Evolutionary conservation across 2,329 filamentous ascomycete genomes (phyloP), one percentile per base, ranked within the genome.

Genomic region (Aureobasidium vineae): DNA sequence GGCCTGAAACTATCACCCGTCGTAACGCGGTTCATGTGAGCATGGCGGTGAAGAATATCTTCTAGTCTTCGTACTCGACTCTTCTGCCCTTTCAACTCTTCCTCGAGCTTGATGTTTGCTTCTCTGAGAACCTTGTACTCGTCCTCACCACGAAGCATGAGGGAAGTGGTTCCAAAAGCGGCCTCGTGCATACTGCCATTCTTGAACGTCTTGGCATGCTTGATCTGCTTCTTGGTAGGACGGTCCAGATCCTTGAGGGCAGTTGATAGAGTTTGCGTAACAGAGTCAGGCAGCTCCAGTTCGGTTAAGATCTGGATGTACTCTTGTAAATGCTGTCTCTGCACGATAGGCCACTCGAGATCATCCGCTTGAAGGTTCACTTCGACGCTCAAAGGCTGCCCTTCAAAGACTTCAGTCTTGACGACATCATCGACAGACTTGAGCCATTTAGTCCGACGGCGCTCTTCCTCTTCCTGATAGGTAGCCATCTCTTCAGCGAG

Each of bases 171-270:
- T n/a, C 92, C 92, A 68, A 97, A 84, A 2, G 86, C 87, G n/a
- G 89, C 89, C 75, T 98, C 95, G 72, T 97, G 92, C 43, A 98
- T 85, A 74, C 95, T 98, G 19, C 95, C 95, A 74, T 96, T 95
- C 75, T 97, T 97, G 81, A 99, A 98, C 5, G 92, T 92, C 76
- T 94, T 96, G 7, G 95, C 86, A 66, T 92, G 87, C 77, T 92
- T 93, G 68, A 88, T 86, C 74, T 96, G 93, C 75, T 95, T 91
- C 72, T 90, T 92, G 0, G 91, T 95, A 2, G 94, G 92, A 66
- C 85, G 86, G 74, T 88, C 88, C 16, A 98, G 82, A 64, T 96
- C 92, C 68, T 88, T 87, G 68, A 96, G 84, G 21, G 92, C 85
- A 73, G 92, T 90, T 3, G 83, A 81, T 40, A 98, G 83, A 61